A percentile compares a stretch with the other conserved stretches of the same genome.
These are phyloP conservation scores for Tardiomyces digboiensis DNA, from an alignment of 1,139 yeast species.

Conservation along the genomic window DNA sequence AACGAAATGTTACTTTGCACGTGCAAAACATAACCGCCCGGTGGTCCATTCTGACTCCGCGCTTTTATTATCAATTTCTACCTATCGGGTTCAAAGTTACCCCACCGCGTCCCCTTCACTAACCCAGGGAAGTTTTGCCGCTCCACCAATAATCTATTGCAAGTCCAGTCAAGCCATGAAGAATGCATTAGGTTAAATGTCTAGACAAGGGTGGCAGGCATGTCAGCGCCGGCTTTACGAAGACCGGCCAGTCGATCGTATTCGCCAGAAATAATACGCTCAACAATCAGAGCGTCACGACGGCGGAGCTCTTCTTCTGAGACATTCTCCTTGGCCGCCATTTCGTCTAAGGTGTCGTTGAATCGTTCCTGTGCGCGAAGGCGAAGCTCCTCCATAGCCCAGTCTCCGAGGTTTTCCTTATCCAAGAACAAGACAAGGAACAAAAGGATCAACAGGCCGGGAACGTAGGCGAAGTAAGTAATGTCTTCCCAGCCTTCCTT, in stretches of 20 bases:
- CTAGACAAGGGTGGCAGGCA: slow-evolving; percentile 27
- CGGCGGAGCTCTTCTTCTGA: slow-evolving; percentile 51
- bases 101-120: not conserved
- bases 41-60: not conserved
- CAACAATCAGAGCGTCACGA: slow-evolving; percentile 72
- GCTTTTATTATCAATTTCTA: not conserved
- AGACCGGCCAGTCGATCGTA: slow-evolving; percentile 71
- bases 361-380: slow-evolving; percentile 66
- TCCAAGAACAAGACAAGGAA: slow-evolving; percentile 40
- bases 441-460: slow-evolving; percentile 42
- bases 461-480: slow-evolving; percentile 62
- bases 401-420: slow-evolving; percentile 40
- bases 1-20: too few species aligned
- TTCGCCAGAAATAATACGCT: slow-evolving; percentile 76
- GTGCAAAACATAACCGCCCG: not conserved
- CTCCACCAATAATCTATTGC: too few species aligned
- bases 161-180: too few species aligned
- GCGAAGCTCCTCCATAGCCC: slow-evolving; percentile 82
- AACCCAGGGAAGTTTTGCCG: not conserved
- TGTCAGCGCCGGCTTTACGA: slow-evolving; percentile 37
- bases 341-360: slow-evolving; percentile 48
- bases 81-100: not conserved
- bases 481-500: slow-evolving; percentile 83
- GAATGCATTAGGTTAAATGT: not conserved
- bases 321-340: slow-evolving; percentile 37